These are phyloP conservation scores for Colletotrichum plurivorum DNA, from an alignment of 2,329 filamentous ascomycete species.

Conservation along the genomic window DNA sequence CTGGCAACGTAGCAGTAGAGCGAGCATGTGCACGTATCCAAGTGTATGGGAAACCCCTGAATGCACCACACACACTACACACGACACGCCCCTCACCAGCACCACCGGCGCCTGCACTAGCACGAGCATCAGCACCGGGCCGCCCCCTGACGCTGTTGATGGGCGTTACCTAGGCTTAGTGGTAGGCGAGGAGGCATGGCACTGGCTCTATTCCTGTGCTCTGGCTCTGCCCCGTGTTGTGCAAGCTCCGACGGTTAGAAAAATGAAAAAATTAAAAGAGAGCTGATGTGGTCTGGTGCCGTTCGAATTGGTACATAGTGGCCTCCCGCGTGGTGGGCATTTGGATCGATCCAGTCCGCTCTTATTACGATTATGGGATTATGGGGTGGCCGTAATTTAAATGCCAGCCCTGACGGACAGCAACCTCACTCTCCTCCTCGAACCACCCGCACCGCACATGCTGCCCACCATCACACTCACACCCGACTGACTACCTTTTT, in stretches of 20 bases:
- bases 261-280: not conserved
- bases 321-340: constrained; percentile 31
- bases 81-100: constrained; percentile 18
- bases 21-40: constrained; percentile 33
- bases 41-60: constrained; percentile 33
- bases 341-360: constrained; percentile 32
- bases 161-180: too few species aligned
- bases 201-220: too few species aligned
- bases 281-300: constrained; percentile 16
- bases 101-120: too few species aligned
- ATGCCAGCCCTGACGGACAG: constrained; percentile 38
- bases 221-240: too few species aligned
- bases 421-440: constrained; percentile 38
- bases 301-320: constrained; percentile 23
- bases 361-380: constrained; percentile 35
- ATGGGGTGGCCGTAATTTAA: constrained; percentile 41
- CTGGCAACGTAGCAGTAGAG: constrained; percentile 16
- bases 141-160: too few species aligned
- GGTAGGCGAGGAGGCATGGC: too few species aligned
- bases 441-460: constrained; percentile 25
- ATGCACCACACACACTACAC: constrained; percentile 9
- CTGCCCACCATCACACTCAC: not conserved
- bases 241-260: not conserved
- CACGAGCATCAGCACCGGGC: too few species aligned
- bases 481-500: not conserved